A percentile compares a stretch with the other conserved stretches of the same genome.
phyloP scores from a whole-genome alignment of 306 rosid species.

The Citrullus mucosospermus region DNA sequence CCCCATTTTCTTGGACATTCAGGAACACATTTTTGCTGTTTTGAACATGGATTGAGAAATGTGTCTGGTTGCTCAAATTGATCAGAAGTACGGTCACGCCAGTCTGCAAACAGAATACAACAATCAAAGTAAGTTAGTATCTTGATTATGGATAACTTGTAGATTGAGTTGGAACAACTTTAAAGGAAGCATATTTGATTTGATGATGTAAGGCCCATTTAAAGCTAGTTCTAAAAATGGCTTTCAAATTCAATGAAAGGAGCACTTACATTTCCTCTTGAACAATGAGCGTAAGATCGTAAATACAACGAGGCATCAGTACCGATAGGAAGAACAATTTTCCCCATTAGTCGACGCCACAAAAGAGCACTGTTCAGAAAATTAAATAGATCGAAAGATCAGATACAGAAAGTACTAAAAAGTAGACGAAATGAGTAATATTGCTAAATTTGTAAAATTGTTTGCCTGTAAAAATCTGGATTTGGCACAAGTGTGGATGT shows the following conservation, averaged over 20 bases:
- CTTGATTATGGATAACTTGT: background rate
- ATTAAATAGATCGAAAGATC: background rate
- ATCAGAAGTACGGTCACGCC: constrained; percentile 70
- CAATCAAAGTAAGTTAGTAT: background rate
- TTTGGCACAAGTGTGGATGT: constrained; percentile 66
- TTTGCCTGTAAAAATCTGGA: constrained; percentile 87
- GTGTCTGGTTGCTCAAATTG: constrained; percentile 69
- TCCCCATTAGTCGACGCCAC: constrained; percentile 92
- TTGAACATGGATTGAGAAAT: constrained; percentile 33
- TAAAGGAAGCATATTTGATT: background rate
- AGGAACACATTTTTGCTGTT: constrained; percentile 13
- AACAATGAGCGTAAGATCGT: constrained; percentile 84
- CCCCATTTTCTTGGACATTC: constrained; percentile 10
- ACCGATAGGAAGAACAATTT: constrained; percentile 44
- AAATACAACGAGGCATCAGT: constrained; percentile 39
- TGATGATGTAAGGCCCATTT: background rate
- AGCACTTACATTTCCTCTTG: constrained; percentile 69
- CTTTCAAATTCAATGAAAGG: background rate
- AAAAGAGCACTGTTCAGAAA: constrained; percentile 57
- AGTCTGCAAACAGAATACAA: constrained; percentile 17
- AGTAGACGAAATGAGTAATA: background rate
- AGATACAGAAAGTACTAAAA: background rate
- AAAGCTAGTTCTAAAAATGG: background rate
- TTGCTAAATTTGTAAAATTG: background rate
- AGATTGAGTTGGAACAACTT: background rate